Percentiles rank a stretch among this genome's conserved stretches.
Conservation (phyloP, 202 grass and related monocot genomes). For the Saccharum hybrid region DNA sequence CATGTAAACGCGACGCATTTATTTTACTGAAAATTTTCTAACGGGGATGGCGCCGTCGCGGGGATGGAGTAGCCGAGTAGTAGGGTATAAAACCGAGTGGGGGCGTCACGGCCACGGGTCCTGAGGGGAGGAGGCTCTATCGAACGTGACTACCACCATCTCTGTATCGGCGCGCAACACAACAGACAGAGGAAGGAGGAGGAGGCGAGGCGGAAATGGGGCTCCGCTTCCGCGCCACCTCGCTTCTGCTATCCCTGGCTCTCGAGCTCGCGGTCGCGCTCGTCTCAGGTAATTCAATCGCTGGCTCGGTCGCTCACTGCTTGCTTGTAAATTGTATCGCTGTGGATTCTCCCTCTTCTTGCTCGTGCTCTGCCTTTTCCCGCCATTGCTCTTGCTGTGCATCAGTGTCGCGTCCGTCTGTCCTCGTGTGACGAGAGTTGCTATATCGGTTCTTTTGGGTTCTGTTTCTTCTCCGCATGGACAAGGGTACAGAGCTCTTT, state of each 20-base stretch:
- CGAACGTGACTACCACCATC: neutral
- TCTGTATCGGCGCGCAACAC: neutral
- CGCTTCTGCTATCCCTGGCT: slow-evolving; percentile 42
- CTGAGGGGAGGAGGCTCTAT: neutral
- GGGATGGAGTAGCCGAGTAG: neutral
- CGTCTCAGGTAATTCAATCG: slow-evolving; percentile 51
- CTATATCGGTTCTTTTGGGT: neutral
- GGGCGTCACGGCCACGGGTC: neutral
- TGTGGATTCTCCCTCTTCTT: neutral
- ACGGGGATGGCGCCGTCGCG: neutral
- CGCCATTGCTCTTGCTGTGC: slow-evolving; percentile 38
- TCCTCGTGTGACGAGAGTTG: neutral
- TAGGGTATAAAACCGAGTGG: neutral
- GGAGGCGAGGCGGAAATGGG: slow-evolving; percentile 41
- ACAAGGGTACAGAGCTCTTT: neutral
- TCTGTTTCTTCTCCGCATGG: neutral
- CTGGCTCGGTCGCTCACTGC: too few species aligned
- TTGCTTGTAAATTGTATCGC: neutral
- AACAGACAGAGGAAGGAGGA: neutral
- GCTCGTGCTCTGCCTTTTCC: neutral
- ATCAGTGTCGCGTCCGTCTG: neutral
- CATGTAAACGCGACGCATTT: neutral
- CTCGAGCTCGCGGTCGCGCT: slow-evolving; percentile 42
- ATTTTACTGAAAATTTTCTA: neutral
- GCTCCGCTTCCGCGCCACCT: slow-evolving; percentile 24